Percentiles rank a stretch among this genome's conserved stretches.
These are phyloP conservation scores for Populus davidiana DNA, from an alignment of 345 rosid genomes.

Conservation along the genomic window DNA sequence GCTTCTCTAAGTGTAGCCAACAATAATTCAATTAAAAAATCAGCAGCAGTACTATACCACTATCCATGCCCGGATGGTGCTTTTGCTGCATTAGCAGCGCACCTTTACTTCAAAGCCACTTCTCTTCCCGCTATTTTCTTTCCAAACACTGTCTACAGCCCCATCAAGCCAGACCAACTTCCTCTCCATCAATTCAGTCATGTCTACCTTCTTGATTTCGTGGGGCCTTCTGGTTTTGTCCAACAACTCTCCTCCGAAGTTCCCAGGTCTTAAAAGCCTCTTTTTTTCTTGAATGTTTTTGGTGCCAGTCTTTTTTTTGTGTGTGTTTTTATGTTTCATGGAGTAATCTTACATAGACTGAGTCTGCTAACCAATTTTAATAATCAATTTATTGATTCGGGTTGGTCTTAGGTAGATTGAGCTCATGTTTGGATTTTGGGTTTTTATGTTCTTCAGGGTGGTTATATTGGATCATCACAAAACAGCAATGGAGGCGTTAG, in stretches of 20 bases:
- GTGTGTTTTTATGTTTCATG: too few relatives aligned
- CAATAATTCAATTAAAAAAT: slow-evolving; percentile 4
- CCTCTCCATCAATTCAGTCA: slow-evolving; percentile 53
- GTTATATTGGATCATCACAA: slow-evolving; percentile 67
- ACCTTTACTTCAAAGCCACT: slow-evolving; percentile 59
- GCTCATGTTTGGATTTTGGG: background rate
- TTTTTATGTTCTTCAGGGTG: slow-evolving; percentile 26
- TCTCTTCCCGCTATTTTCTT: slow-evolving; percentile 50
- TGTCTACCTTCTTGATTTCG: slow-evolving; percentile 72
- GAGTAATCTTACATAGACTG: too few relatives aligned
- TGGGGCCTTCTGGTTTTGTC: slow-evolving; percentile 61
- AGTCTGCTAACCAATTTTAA: too few relatives aligned
- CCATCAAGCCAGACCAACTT: slow-evolving; percentile 48
- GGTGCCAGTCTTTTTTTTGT: background rate
- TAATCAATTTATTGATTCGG: too few relatives aligned
- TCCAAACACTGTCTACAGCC: slow-evolving; percentile 67
- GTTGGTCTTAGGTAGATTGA: too few relatives aligned
- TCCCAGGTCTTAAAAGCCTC: slow-evolving; percentile 18
- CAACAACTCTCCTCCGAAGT: slow-evolving; percentile 49
- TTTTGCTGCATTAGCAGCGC: slow-evolving; percentile 71
- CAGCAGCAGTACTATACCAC: slow-evolving; percentile 62
- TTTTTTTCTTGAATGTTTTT: background rate
- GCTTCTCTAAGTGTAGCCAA: background rate
- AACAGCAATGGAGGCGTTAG: slow-evolving; percentile 53
- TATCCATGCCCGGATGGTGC: slow-evolving; percentile 83